Base-by-base conservation (phyloP, 1,284 basidiomycete species). In the Ustilago crameri region DNA sequence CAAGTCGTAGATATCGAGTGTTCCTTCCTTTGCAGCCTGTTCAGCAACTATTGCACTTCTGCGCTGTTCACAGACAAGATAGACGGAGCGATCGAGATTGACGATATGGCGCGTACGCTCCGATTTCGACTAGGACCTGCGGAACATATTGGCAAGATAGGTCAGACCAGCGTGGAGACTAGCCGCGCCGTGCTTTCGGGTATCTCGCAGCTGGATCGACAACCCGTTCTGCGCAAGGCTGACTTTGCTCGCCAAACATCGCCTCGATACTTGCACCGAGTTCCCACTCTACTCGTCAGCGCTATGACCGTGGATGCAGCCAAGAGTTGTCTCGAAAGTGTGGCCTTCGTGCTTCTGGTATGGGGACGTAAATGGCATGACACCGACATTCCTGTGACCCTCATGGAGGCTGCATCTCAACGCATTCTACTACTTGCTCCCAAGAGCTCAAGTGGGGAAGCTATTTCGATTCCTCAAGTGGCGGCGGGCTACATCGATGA, bases 271-370 rank as follows among this genome's bases (percentile, higher is more conserved):
- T 15, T 61, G 35, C 45, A 48, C 23, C 51, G 47, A 4, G 14
- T 61, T 15, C 59, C 59, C 0, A 46, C 59, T 12, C 37, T 61
- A 42, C 51, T 61, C 14, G 17, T 61, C 3, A 48, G 59, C 15
- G 59, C 51, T n/a, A 46, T 61, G 59, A 50, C 51, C 24, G 59
- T 61, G 9, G 37, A 61, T 12, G 47, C 51, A 15, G 59, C 51
- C 5, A 42, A 51, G 20, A 34, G 51, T 3, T 61, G 47, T 18
- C 37, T 61, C 4, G 59, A 61, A 27, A 50, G 46, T 41, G 48
- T 61, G 0, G 59, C 59, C 12, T 61, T 61, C 22, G 47, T 53
- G 9, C 48, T 61, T 5, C 22, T 61, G 1, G 47, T 51, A 8
- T 61, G 51, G 47, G 59, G 27, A 20, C 51, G 40, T 17, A 4